A percentile compares a stretch with the other conserved stretches of the same genome.
phyloP scores from a whole-genome alignment of 2,329 filamentous ascomycete genomes.

The Dactylellina parvicollis region DNA sequence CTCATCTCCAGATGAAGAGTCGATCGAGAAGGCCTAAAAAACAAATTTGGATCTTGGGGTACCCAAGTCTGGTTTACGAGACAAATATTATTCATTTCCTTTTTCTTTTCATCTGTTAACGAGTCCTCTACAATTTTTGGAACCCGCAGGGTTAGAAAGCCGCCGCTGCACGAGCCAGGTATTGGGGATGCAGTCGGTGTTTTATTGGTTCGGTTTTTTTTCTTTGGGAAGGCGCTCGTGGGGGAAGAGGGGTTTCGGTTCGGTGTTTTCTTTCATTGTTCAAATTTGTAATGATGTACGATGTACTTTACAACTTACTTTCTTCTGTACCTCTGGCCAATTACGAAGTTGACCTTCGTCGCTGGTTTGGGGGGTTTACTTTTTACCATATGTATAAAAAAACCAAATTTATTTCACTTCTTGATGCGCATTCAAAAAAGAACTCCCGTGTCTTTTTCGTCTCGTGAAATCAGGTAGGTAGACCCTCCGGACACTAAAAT shows the following conservation, averaged over 20 bases:
- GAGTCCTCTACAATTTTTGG: constrained; percentile 18
- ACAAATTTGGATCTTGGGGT: constrained; percentile 37
- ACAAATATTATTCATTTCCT: constrained; percentile 33
- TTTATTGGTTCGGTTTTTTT: constrained; percentile 43
- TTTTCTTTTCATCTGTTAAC: constrained; percentile 38
- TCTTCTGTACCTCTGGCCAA: constrained; percentile 19
- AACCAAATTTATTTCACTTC: constrained; percentile 40
- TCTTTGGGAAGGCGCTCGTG: constrained; percentile 41
- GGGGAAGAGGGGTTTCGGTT: constrained; percentile 19
- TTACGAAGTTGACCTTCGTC: constrained; percentile 31
- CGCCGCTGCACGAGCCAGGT: constrained; percentile 39
- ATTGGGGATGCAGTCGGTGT: constrained; percentile 24
- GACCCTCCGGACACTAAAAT: constrained; percentile 16
- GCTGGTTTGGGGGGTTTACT: background rate
- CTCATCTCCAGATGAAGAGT: constrained; percentile 43
- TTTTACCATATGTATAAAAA: constrained; percentile 39
- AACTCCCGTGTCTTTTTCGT: constrained; percentile 21
- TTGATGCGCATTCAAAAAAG: constrained; percentile 9
- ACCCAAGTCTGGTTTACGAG: constrained; percentile 54
- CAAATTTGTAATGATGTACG: constrained; percentile 49
- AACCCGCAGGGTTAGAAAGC: constrained; percentile 15
- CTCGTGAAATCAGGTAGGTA: constrained; percentile 4
- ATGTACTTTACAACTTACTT: constrained; percentile 45
- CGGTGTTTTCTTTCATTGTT: constrained; percentile 10
- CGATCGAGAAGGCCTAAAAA: constrained; percentile 46